Percentiles rank a stretch among this genome's conserved stretches.
Evolutionary conservation across 2,329 filamentous ascomycete genomes (phyloP).

Genomic region (Fusarium sp.): DNA sequence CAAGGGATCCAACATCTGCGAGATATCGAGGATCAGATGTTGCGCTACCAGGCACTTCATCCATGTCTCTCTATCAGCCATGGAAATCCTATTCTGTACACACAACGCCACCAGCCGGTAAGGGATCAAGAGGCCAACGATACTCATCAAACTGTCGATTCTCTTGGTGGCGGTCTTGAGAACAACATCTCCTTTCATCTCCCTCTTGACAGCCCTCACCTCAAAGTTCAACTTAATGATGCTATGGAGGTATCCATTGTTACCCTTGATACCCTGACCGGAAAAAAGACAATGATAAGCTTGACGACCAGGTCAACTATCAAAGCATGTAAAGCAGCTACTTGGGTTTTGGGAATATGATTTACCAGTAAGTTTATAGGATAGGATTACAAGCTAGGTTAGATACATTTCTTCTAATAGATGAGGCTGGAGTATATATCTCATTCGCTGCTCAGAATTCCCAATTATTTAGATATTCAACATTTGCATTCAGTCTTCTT

Average conservation of each 20-base stretch:
- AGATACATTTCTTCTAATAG: background rate
- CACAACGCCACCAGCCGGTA: fast-evolving
- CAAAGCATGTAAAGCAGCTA: background rate
- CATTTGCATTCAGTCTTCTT: too few relatives aligned
- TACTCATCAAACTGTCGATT: too few relatives aligned
- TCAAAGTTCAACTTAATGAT: background rate
- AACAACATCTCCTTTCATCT: background rate
- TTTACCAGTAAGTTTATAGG: fast-evolving
- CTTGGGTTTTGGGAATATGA: background rate
- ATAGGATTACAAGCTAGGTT: background rate
- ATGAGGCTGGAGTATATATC: fast-evolving
- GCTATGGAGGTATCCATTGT: background rate
- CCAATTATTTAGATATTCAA: too few relatives aligned
- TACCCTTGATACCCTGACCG: background rate
- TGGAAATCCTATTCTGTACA: fast-evolving
- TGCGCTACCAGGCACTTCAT: background rate
- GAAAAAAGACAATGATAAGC: background rate
- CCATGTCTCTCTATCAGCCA: too few relatives aligned
- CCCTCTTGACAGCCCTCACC: background rate
- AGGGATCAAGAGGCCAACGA: background rate
- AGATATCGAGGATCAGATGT: background rate
- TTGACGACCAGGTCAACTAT: background rate
- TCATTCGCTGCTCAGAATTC: too few relatives aligned
- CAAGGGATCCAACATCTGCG: background rate
- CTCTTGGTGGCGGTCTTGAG: fast-evolving